Evolutionary conservation across 306 rosid species (phyloP), one percentile per base, ranked within the genome.

Genomic region (Ziziphus jujuba): DNA sequence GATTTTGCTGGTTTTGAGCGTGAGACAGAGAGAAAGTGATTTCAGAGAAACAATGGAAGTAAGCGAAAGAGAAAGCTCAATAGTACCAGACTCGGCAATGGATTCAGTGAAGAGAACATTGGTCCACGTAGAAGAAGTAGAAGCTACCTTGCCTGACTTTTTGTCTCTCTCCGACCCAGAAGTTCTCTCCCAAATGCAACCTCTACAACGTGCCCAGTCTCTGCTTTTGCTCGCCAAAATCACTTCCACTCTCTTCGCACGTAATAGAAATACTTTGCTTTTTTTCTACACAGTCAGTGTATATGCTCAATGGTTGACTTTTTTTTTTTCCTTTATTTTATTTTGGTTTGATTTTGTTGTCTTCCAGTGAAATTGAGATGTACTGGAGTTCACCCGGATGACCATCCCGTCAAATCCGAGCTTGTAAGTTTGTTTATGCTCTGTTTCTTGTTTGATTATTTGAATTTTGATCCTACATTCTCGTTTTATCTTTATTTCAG

Each of bases 161-260:
- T 24, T 90, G 60, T 71, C 97, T 54, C 91, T 86, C 24, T 82
- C 75, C 3, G 87, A 90, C 59, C 87, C 97, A 4, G 74, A 84
- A 10, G 55, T 67, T 34, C 96, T 93, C 25, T 62, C 93, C 54
- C 64, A 88, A 75, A 55, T 88, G 84, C 85, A 85, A 38, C 95
- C 99, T 71, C 84, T 93, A 33, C 83, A 90, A 50, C 97, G 97
- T 4, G 96, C 99, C 66, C 95, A 85, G 9, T 75, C 95, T 6
- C 70, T 90, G 61, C 89, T 90, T 62, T 28, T 87, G 65, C 75
- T 88, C 56, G 78, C 96, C 72, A 88, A 73, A 61, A 76, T 78
- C 87, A 83, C 96, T 16, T 78, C 96, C 38, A 77, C 85, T 56
- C 90, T 93, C 20, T 81, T 83, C 69, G 17, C 88, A 11, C 38